Evolutionary conservation across 2,329 filamentous ascomycete genomes (phyloP).

Genomic region (Septoria linicola): DNA sequence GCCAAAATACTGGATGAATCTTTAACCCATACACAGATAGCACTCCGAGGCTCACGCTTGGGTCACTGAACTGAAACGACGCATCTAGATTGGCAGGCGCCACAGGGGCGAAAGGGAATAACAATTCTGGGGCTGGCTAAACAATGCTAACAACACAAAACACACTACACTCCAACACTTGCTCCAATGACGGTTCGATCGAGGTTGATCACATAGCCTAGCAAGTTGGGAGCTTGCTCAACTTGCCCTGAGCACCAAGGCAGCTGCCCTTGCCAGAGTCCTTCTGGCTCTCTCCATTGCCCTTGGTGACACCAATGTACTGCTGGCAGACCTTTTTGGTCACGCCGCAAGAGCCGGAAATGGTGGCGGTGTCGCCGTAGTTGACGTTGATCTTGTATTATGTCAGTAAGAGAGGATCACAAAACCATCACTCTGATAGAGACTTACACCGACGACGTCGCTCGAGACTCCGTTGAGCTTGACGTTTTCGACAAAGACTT

Average conservation of each 20-base stretch:
- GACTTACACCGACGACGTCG: slow-evolving; percentile 23
- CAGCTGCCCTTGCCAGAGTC: slow-evolving; percentile 17
- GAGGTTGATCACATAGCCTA: too few relatives aligned
- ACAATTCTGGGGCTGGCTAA: too few relatives aligned
- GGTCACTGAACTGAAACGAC: too few relatives aligned
- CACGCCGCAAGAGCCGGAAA: slow-evolving; percentile 22
- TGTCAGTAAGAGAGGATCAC: background rate
- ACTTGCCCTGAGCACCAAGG: slow-evolving; percentile 16
- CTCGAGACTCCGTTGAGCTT: slow-evolving; percentile 22
- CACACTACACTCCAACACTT: too few relatives aligned
- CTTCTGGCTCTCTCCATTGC: slow-evolving; percentile 15
- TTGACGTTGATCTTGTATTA: slow-evolving; percentile 19
- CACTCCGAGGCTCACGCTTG: too few relatives aligned
- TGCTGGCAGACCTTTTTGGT: slow-evolving; percentile 24
- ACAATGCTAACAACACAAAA: too few relatives aligned
- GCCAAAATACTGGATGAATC: too few relatives aligned
- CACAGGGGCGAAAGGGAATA: too few relatives aligned
- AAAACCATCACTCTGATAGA: background rate
- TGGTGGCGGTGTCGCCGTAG: slow-evolving; percentile 23
- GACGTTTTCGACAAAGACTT: slow-evolving; percentile 22
- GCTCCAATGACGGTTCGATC: too few relatives aligned
- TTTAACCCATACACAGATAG: too few relatives aligned
- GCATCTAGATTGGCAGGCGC: too few relatives aligned
- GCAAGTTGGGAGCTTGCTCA: slow-evolving; percentile 18
- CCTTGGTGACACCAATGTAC: slow-evolving; percentile 20